Evolutionary conservation across 1,284 basidiomycete genomes (phyloP).

Genomic region (Omphalotus olearius): DNA sequence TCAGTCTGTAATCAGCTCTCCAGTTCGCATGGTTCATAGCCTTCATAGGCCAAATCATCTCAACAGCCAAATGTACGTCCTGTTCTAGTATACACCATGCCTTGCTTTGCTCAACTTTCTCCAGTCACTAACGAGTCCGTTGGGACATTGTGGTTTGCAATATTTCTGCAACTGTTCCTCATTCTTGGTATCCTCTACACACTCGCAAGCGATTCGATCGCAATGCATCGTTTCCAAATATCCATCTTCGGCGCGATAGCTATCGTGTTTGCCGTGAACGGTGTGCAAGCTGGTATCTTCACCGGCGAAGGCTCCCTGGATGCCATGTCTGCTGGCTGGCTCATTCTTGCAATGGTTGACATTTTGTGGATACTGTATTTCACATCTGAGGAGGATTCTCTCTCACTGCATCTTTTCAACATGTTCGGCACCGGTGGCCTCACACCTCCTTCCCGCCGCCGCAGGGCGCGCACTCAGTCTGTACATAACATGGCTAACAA

Average conservation of each 20-base stretch:
- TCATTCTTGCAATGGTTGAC: conserved; percentile 86
- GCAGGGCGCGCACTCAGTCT: conserved; percentile 51
- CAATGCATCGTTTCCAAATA: conserved; percentile 85
- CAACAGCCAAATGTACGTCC: conserved; percentile 59
- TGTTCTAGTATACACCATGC: background rate
- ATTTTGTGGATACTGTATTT: conserved; percentile 96
- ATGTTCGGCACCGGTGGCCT: conserved; percentile 83
- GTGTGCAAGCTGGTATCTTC: conserved; percentile 69
- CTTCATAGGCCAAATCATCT: conserved; percentile 78
- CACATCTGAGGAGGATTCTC: conserved; percentile 92
- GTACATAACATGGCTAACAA: conserved; percentile 67
- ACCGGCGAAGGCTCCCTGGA: conserved; percentile 48
- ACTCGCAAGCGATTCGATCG: conserved; percentile 80
- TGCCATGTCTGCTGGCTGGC: conserved; percentile 91
- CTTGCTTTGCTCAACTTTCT: conserved; percentile 16
- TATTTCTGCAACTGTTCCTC: conserved; percentile 82
- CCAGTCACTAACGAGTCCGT: conserved; percentile 44
- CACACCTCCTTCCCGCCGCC: conserved; percentile 70
- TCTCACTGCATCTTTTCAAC: conserved; percentile 81
- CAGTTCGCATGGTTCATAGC: conserved; percentile 91
- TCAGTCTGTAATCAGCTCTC: conserved; percentile 12
- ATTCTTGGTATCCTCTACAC: conserved; percentile 80
- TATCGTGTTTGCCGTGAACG: conserved; percentile 84
- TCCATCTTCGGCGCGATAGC: conserved; percentile 83
- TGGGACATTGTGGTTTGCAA: conserved; percentile 86